Conservation (phyloP, 1,284 basidiomycete genomes). For the Sphagnurus paluster region DNA sequence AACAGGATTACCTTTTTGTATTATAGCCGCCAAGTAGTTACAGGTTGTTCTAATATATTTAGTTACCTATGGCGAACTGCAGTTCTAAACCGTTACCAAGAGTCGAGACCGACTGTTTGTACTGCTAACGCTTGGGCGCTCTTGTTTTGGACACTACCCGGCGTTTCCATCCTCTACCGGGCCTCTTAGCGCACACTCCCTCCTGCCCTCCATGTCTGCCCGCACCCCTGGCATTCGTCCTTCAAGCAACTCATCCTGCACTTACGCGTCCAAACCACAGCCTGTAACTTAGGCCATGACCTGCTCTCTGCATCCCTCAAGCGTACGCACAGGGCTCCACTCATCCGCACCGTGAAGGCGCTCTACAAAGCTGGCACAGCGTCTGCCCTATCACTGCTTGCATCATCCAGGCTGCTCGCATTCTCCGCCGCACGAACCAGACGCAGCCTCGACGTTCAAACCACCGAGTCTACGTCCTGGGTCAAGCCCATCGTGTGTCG, state of each 20-base stretch:
- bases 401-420: too few relatives aligned
- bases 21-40: too few relatives aligned
- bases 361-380: slow-evolving; percentile 45
- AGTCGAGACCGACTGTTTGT: too few relatives aligned
- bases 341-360: slow-evolving; percentile 27
- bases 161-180: too few relatives aligned
- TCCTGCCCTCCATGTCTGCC: slow-evolving; percentile 15
- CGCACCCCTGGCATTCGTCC: slow-evolving; percentile 12
- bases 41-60: too few relatives aligned
- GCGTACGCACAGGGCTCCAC: slow-evolving; percentile 20
- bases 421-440: slow-evolving; percentile 5
- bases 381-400: slow-evolving; percentile 18
- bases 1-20: too few relatives aligned
- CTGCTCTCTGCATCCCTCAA: slow-evolving; percentile 32
- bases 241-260: slow-evolving; percentile 34
- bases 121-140: too few relatives aligned
- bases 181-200: slow-evolving; percentile 9
- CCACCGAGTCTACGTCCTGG: too few relatives aligned
- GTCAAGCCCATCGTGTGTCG: slow-evolving; percentile 45
- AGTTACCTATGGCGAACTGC: too few relatives aligned
- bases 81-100: too few relatives aligned
- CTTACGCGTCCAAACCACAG: slow-evolving; percentile 52
- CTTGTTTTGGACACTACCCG: too few relatives aligned
- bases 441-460: slow-evolving; percentile 9
- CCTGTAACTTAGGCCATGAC: slow-evolving; percentile 55